Evolutionary conservation across 164 flowering plant species (phyloP).

Genomic region (Sextonia rubra): DNA sequence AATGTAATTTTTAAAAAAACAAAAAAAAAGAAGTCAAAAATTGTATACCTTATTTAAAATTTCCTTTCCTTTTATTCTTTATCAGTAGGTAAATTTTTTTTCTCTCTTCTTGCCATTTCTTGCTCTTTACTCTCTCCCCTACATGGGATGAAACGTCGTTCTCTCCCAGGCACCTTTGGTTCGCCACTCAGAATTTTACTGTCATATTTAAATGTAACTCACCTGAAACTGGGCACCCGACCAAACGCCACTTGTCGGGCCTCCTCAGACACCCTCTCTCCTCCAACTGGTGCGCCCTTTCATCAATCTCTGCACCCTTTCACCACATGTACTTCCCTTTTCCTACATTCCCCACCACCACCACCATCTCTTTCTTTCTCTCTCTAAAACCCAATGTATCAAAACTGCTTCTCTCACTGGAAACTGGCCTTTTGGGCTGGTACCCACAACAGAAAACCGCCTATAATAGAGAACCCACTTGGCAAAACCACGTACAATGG

Average conservation of each 20-base stretch:
- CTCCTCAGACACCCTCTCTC: slow-evolving; percentile 4
- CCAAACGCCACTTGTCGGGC: slow-evolving; percentile 30
- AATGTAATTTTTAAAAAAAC: no score
- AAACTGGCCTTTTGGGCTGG: neutral
- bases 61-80: no score
- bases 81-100: neutral
- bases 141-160: slow-evolving; percentile 26
- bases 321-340: slow-evolving; percentile 14
- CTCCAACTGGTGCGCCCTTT: slow-evolving; percentile 7
- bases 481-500: slow-evolving; percentile 2
- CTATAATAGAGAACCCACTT: neutral
- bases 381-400: neutral
- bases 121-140: slow-evolving; percentile 22
- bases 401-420: neutral
- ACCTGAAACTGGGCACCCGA: slow-evolving; percentile 17
- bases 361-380: neutral
- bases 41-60: no score
- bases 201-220: slow-evolving; percentile 4
- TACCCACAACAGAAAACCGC: neutral
- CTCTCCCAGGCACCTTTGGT: slow-evolving; percentile 36
- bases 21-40: no score
- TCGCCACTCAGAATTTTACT: slow-evolving; percentile 32
- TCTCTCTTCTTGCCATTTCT: neutral
- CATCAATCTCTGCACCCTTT: slow-evolving; percentile 13
- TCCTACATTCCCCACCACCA: slow-evolving; percentile 16